Percentiles rank a stretch among this genome's conserved stretches.
These are phyloP conservation scores for Solanum pinnatisectum DNA, from an alignment of 257 asterid genomes.

Conservation along the genomic window DNA sequence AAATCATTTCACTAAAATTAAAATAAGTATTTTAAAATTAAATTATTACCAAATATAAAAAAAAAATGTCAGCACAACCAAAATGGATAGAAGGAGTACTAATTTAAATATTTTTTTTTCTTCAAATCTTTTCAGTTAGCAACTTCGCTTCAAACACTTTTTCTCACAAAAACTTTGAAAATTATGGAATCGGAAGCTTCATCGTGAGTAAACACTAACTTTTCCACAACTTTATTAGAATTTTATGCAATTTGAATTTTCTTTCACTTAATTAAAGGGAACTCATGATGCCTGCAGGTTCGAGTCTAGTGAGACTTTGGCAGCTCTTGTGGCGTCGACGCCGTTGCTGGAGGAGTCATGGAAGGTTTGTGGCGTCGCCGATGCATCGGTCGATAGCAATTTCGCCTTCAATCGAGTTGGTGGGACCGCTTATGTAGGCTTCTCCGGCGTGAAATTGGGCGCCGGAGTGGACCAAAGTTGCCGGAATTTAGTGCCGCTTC, in stretches of 20 bases:
- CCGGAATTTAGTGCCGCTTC: conserved; percentile 39
- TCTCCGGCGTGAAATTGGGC: conserved; percentile 51
- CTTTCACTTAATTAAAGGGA: neutral
- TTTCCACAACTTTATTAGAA: neutral
- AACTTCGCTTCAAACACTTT: neutral
- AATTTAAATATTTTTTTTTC: neutral
- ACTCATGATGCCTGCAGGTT: conserved; percentile 30
- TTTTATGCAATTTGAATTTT: neutral
- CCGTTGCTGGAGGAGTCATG: conserved; percentile 71
- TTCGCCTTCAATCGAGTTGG: conserved; percentile 32
- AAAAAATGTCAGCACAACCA: too few relatives aligned
- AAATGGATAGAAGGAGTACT: neutral
- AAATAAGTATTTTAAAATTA: too few relatives aligned
- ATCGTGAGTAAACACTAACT: conserved; percentile 23
- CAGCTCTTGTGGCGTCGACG: conserved; percentile 65
- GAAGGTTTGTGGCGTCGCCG: conserved; percentile 50
- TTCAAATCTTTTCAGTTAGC: neutral
- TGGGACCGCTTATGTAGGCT: conserved; percentile 48
- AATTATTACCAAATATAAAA: too few relatives aligned
- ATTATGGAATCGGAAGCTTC: conserved; percentile 51
- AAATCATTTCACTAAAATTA: too few relatives aligned
- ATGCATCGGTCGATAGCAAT: conserved; percentile 25
- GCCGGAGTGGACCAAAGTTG: conserved; percentile 32
- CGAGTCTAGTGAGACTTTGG: conserved; percentile 81
- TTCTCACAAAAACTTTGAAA: neutral